Conservation (phyloP, 2,329 filamentous ascomycete species). For the Aspergillus sp. region DNA sequence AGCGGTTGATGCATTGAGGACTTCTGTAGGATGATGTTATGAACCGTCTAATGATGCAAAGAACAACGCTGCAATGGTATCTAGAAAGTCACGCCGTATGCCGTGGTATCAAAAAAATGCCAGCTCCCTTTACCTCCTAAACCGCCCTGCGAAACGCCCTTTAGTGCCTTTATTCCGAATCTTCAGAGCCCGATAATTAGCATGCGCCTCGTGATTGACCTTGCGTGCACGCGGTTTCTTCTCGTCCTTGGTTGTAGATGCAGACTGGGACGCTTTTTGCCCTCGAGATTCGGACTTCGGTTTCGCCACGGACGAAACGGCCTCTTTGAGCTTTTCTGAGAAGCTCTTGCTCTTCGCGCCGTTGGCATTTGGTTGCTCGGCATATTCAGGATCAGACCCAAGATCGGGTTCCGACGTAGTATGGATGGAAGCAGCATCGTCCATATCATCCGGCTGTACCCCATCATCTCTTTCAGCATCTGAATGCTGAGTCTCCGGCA, state of each 20-base stretch:
- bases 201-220: conserved; percentile 38
- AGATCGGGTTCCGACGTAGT: conserved; percentile 21
- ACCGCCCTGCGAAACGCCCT: conserved; percentile 26
- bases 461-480: conserved; percentile 7
- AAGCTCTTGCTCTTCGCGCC: conserved; percentile 20
- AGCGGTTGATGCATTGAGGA: neutral
- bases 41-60: conserved; percentile 3
- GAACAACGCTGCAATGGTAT: conserved; percentile 11
- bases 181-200: conserved; percentile 41
- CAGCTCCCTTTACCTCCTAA: conserved; percentile 24
- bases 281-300: conserved; percentile 9
- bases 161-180: conserved; percentile 32
- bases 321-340: conserved; percentile 29
- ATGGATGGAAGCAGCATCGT: conserved; percentile 17
- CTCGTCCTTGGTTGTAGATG: conserved; percentile 12
- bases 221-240: conserved; percentile 24
- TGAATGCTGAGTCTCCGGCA: conserved; percentile 21
- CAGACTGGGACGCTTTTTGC: conserved; percentile 6
- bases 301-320: conserved; percentile 16
- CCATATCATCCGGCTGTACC: conserved; percentile 4
- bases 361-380: conserved; percentile 10
- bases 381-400: conserved; percentile 21
- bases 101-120: conserved; percentile 10
- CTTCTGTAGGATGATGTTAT: conserved; percentile 2
- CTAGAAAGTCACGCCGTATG: conserved; percentile 6